Evolutionary conservation across 2,329 filamentous ascomycete genomes (phyloP).

Genomic region (Cercospora beticola): DNA sequence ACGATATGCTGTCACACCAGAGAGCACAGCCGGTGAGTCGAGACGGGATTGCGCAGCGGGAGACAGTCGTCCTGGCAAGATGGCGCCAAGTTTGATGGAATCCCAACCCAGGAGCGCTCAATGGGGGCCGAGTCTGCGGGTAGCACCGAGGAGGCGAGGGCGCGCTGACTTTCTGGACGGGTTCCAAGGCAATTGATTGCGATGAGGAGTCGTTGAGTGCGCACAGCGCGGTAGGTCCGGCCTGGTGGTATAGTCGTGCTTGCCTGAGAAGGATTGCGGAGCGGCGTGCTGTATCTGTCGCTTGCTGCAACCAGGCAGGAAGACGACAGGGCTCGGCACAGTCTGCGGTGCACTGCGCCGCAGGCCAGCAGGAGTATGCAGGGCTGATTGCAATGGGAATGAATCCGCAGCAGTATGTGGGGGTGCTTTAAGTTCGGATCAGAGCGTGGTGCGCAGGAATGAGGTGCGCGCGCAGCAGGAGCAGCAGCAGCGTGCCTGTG

Average conservation of each 20-base stretch:
- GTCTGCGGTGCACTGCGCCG: constrained; percentile 8
- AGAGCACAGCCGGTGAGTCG: constrained; percentile 19
- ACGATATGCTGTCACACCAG: constrained; percentile 13
- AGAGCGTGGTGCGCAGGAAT: constrained; percentile 6
- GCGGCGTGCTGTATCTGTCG: constrained; percentile 15
- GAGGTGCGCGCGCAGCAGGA: not conserved
- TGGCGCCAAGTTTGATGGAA: constrained; percentile 5
- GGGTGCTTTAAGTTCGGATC: constrained; percentile 14
- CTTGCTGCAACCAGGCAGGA: constrained; percentile 25
- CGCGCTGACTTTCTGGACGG: not conserved
- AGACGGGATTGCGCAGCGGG: not conserved
- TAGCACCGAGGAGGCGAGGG: not conserved
- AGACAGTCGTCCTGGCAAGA: constrained; percentile 1
- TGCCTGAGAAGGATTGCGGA: constrained; percentile 9
- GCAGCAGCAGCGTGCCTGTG: constrained; percentile 12
- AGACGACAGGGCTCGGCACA: constrained; percentile 15
- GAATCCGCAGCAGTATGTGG: constrained; percentile 16
- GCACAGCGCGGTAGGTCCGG: constrained; percentile 20
- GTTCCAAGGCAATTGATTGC: constrained; percentile 5
- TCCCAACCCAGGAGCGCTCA: constrained; percentile 1
- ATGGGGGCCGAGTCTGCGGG: constrained; percentile 4
- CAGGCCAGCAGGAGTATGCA: constrained; percentile 12
- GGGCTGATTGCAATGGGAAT: constrained; percentile 19
- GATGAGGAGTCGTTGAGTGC: constrained; percentile 5
- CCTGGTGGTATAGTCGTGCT: constrained; percentile 14